Conservation (phyloP, 2,329 filamentous ascomycete species). For the Talaromyces albobiverticillius region DNA sequence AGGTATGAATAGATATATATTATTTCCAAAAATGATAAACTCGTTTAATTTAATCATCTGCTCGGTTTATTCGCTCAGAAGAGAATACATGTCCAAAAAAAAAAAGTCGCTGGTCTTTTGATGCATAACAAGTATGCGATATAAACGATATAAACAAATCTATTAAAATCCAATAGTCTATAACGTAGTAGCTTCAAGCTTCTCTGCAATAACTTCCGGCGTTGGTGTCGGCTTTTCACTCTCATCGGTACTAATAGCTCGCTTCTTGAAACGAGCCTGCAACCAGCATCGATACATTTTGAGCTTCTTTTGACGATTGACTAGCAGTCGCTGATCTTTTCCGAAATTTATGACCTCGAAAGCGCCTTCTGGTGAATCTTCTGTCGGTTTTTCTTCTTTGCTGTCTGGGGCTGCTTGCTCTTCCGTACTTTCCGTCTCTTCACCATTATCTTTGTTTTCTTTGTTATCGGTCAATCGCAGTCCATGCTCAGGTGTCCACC, state of each 20-base stretch:
- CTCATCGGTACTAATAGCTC: conserved; percentile 1
- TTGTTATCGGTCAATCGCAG: conserved; percentile 20
- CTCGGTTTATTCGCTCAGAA: too few relatives aligned
- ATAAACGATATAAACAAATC: too few relatives aligned
- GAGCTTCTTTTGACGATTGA: conserved; percentile 83
- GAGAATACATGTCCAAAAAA: too few relatives aligned
- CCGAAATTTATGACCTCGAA: conserved; percentile 78
- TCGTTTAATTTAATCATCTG: too few relatives aligned
- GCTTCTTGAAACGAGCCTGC: conserved; percentile 44
- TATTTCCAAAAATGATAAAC: too few relatives aligned
- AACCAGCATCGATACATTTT: conserved; percentile 98
- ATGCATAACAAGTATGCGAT: too few relatives aligned
- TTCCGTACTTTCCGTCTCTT: conserved; percentile 7
- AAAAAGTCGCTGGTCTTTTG: too few relatives aligned
- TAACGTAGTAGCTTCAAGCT: conserved; percentile 7
- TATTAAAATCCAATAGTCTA: too few relatives aligned
- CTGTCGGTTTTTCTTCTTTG: neutral
- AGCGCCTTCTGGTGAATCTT: conserved; percentile 19
- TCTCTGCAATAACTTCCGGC: conserved; percentile 4
- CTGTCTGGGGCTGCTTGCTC: too few relatives aligned
- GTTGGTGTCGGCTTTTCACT: neutral
- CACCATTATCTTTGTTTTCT: conserved; percentile 6
- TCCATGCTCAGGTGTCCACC: conserved; percentile 38
- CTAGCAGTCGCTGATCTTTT: conserved; percentile 81
- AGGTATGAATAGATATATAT: too few relatives aligned